These are phyloP conservation scores for Gleditsia sinensis DNA, from an alignment of 306 rosid genomes.

Conservation along the genomic window DNA sequence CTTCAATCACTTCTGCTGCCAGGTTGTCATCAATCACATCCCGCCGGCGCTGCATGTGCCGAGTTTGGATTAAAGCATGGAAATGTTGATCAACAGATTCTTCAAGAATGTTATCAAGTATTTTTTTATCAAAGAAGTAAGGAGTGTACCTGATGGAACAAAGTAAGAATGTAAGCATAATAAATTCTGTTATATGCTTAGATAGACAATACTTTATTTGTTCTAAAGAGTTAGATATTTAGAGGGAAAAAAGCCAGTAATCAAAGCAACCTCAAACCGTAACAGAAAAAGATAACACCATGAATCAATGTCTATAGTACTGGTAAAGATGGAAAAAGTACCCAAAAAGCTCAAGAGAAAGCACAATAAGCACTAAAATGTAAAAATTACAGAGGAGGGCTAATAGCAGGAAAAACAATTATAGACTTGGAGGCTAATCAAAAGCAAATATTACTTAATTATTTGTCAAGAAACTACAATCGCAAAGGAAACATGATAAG, in stretches of 20 bases:
- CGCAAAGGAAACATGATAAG: constrained; percentile 25
- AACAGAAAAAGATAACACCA: not conserved
- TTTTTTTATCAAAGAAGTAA: constrained; percentile 90
- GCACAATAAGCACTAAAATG: not conserved
- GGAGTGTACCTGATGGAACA: constrained; percentile 87
- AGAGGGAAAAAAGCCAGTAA: constrained; percentile 8
- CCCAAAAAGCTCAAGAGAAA: not conserved
- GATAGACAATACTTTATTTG: constrained; percentile 9
- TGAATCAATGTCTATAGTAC: not conserved
- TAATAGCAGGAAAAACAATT: not conserved
- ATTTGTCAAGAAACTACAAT: constrained; percentile 4
- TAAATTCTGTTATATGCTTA: constrained; percentile 26
- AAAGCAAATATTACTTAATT: not conserved
- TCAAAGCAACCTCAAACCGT: constrained; percentile 14
- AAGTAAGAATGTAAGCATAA: constrained; percentile 38
- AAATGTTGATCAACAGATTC: constrained; percentile 98
- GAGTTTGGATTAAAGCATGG: constrained; percentile 88
- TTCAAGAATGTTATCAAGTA: constrained; percentile 98
- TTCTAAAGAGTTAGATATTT: not conserved
- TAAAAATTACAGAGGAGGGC: not conserved
- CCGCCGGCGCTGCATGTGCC: constrained; percentile 85
- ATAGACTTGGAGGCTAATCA: constrained; percentile 6
- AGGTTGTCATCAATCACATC: constrained; percentile 90
- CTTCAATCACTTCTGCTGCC: constrained; percentile 89
- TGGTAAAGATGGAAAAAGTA: not conserved